Evolutionary conservation across 2,329 filamentous ascomycete species (phyloP).

Genomic region (Periglandula ipomoeae): DNA sequence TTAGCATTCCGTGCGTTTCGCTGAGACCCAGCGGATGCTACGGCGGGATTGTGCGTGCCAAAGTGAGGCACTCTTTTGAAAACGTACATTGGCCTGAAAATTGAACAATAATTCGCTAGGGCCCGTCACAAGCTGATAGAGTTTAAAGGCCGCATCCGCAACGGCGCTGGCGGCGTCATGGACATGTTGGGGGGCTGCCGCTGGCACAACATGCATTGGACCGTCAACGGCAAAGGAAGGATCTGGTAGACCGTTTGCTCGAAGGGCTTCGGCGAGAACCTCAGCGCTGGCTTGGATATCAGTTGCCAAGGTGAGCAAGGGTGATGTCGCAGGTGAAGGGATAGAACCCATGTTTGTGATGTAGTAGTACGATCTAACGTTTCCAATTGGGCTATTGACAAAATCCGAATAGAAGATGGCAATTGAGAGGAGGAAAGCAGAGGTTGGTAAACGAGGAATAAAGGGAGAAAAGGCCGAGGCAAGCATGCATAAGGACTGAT

Average conservation of each 20-base stretch:
- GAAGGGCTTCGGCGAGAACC: background rate
- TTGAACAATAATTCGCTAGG: background rate
- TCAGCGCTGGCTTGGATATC: background rate
- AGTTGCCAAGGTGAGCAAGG: background rate
- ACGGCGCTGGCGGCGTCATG: background rate
- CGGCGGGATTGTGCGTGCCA: too few relatives aligned
- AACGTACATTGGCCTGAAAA: background rate
- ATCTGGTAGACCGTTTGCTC: background rate
- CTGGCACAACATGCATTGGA: background rate
- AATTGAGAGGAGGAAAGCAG: too few relatives aligned
- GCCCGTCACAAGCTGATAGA: constrained; percentile 6
- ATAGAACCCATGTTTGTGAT: background rate
- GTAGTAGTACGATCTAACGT: too few relatives aligned
- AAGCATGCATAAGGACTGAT: too few relatives aligned
- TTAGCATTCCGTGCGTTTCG: too few relatives aligned
- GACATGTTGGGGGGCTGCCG: background rate
- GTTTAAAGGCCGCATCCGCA: background rate
- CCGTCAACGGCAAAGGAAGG: constrained; percentile 1
- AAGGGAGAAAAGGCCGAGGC: too few relatives aligned
- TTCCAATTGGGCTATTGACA: too few relatives aligned
- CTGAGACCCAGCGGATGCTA: too few relatives aligned
- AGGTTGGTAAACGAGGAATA: too few relatives aligned
- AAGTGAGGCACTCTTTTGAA: too few relatives aligned
- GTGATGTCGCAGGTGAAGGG: background rate
- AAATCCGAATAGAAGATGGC: too few relatives aligned